Base-by-base conservation (phyloP, 371 early-diverging fungal genomes). In the Mucor racemosus region DNA sequence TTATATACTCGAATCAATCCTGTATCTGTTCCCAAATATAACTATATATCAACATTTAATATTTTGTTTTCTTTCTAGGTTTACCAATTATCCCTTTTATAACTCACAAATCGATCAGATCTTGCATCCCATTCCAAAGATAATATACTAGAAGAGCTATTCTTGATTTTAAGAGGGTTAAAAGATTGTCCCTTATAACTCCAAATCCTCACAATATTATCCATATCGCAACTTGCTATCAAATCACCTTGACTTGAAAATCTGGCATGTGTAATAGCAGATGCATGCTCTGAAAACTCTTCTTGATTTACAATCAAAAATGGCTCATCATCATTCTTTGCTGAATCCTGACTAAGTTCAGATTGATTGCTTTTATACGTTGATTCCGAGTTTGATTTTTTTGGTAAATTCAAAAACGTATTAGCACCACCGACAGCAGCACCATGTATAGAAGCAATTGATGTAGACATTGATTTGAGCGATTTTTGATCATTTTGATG, bases 191-290 rank as follows among this genome's bases (percentile, higher is more conserved):
- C 82, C 64, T 80, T 76, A 64, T 81, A 77, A 59, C 78, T 84
- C 86, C 86, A 86, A 14, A 84, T 76, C 14, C 84, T 74, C 26
- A 87, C 84, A 71, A 86, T 85, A 62, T 86, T 86, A 65, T 89
- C 90, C 70, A 85, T 82, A 71, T 89, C 90, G 64, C 88, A 87
- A 64, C 90, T 89, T 33, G 87, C 86, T 58, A 89, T 86, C 60
- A 85, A 59, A 40, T 80, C 83, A 0, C 88, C 90, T 60, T 85
- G 81, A 38, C 73, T 79, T 0, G 90, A 89, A 40, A 88, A 87
- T 48, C 79, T 81, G 19, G 88, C 87, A 50, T 84, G 84, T 0
- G 86, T 83, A 36, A 89, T 86, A 1, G 88, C 88, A 0, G 88
- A 87, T 1, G 85, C 82, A 68, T 89, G 88, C 55, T 88, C 88